Evolutionary conservation across 768 basidiomycete species (phyloP).

Genomic region (Pulveroboletus sp.): DNA sequence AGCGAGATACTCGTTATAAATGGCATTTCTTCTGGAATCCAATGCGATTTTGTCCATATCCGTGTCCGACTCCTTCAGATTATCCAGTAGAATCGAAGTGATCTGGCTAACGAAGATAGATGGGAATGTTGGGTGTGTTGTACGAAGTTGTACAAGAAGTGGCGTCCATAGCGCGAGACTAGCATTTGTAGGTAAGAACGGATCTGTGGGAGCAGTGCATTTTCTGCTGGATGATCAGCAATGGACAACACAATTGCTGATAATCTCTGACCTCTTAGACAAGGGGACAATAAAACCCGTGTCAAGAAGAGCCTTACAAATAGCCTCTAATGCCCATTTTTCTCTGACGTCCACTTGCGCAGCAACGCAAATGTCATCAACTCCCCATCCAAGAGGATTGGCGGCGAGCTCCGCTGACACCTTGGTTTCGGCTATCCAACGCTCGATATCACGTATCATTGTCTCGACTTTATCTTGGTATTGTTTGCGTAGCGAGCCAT

Average conservation of each 20-base stretch:
- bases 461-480: constrained; percentile 48
- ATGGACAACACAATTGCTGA: not conserved
- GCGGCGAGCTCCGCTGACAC: constrained; percentile 51
- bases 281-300: constrained; percentile 77
- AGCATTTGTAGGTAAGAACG: constrained; percentile 46
- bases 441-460: constrained; percentile 60
- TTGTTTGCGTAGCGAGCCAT: constrained; percentile 53
- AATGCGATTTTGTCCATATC: constrained; percentile 18
- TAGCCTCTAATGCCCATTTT: constrained; percentile 59
- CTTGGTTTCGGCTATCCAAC: constrained; percentile 74
- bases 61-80: constrained; percentile 7
- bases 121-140: constrained; percentile 54
- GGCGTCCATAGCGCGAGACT: constrained; percentile 65
- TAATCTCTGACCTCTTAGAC: constrained; percentile 66
- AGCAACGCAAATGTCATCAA: constrained; percentile 23
- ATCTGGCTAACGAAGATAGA: constrained; percentile 46
- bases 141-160: constrained; percentile 53
- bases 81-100: constrained; percentile 33
- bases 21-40: constrained; percentile 31
- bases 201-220: constrained; percentile 39
- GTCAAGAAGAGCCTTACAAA: constrained; percentile 65
- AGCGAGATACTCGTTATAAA: constrained; percentile 58
- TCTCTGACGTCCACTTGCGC: constrained; percentile 52
- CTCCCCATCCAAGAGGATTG: constrained; percentile 47
- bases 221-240: constrained; percentile 45